Conservation (phyloP, 768 basidiomycete genomes). For the Rhizopogon roseolus region DNA sequence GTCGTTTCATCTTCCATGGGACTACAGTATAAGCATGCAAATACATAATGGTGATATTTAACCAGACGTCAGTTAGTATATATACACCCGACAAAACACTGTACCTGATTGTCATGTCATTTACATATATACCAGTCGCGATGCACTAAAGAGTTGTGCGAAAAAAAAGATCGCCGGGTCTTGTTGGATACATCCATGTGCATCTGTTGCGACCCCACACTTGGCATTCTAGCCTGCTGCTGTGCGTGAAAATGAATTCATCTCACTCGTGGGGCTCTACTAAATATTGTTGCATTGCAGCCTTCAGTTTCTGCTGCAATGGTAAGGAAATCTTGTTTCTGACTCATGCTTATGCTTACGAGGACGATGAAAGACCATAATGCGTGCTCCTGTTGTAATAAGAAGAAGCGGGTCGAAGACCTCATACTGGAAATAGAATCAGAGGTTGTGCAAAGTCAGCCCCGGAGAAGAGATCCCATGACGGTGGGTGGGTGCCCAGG, state of each 20-base stretch:
- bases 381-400: constrained; percentile 13
- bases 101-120: too few relatives aligned
- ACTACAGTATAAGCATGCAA: too few relatives aligned
- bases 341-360: neutral
- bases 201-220: constrained; percentile 14
- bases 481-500: neutral
- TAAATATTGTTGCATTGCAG: constrained; percentile 1
- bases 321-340: neutral
- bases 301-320: neutral
- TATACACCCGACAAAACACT: too few relatives aligned
- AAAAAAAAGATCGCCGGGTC: neutral
- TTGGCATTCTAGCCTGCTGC: constrained; percentile 16
- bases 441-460: constrained; percentile 14
- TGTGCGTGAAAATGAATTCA: neutral
- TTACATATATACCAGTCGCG: too few relatives aligned
- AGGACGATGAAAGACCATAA: constrained; percentile 5
- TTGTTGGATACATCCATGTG: neutral
- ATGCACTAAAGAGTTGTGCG: neutral
- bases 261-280: constrained; percentile 4
- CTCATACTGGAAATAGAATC: neutral
- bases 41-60: too few relatives aligned
- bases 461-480: constrained; percentile 8
- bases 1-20: too few relatives aligned
- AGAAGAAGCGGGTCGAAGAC: constrained; percentile 4
- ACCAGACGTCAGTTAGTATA: too few relatives aligned